Evolutionary conservation across 768 basidiomycete genomes (phyloP).

Genomic region (Calocybe indica): DNA sequence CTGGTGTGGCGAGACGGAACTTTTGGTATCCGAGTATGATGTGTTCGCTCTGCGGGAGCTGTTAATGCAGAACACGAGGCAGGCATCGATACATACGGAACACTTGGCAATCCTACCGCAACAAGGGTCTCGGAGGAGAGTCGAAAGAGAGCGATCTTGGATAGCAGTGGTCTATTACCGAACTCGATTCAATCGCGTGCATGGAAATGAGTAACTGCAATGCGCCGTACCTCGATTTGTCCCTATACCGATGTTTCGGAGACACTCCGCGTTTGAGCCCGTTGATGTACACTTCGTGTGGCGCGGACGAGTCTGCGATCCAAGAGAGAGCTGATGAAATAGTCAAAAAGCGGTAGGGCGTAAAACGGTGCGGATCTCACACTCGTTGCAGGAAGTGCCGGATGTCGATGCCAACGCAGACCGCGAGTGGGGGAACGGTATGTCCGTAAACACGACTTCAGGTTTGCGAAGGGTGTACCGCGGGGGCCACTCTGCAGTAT

Average conservation of each 20-base stretch:
- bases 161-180: conserved; percentile 40
- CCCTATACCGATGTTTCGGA: conserved; percentile 58
- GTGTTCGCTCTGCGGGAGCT: too few species aligned
- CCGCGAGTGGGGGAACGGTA: conserved; percentile 56
- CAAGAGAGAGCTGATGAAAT: conserved; percentile 62
- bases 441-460: conserved; percentile 48
- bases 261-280: conserved; percentile 76
- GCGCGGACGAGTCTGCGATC: conserved; percentile 43
- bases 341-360: neutral
- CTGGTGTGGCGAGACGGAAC: neutral
- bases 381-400: conserved; percentile 60
- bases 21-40: too few species aligned
- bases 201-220: neutral
- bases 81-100: too few species aligned
- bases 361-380: conserved; percentile 26
- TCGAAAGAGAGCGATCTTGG: conserved; percentile 47
- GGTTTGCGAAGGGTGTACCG: conserved; percentile 49
- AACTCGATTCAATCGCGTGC: neutral
- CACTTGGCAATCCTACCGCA: too few species aligned
- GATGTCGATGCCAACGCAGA: conserved; percentile 19
- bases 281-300: conserved; percentile 65
- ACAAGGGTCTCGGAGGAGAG: conserved; percentile 28
- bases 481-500: conserved; percentile 33
- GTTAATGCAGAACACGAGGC: too few species aligned
- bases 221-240: conserved; percentile 51